These are phyloP conservation scores for Aeschynomene evenia DNA, from an alignment of 306 rosid species.

Conservation along the genomic window DNA sequence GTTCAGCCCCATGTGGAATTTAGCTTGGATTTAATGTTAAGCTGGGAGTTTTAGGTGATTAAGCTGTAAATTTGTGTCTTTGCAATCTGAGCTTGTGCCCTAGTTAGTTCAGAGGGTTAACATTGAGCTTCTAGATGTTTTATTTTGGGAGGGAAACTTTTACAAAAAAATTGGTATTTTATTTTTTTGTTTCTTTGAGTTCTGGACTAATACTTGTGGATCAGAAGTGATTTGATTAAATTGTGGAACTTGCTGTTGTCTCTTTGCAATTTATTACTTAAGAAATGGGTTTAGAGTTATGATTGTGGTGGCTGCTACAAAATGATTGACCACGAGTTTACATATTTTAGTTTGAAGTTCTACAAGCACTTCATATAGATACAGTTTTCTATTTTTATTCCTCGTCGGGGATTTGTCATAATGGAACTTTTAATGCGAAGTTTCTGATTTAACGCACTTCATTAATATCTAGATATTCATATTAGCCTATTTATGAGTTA, in stretches of 20 bases:
- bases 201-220: conserved; percentile 11
- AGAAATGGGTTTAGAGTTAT: conserved; percentile 10
- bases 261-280: conserved; percentile 17
- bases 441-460: conserved; percentile 8
- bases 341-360: conserved; percentile 21
- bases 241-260: conserved; percentile 9
- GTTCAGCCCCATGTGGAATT: conserved; percentile 18
- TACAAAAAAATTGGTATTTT: neutral
- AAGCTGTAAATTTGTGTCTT: conserved; percentile 27
- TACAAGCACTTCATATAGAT: conserved; percentile 10
- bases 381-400: neutral
- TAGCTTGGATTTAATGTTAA: conserved; percentile 33
- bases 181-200: neutral
- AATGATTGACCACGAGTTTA: conserved; percentile 14
- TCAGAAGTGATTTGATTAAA: conserved; percentile 26
- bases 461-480: neutral
- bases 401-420: conserved; percentile 4
- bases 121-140: conserved; percentile 39
- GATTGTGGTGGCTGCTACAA: neutral
- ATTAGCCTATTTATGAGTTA: neutral
- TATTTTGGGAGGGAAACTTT: conserved; percentile 25
- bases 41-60: conserved; percentile 32
- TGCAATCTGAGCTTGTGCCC: conserved; percentile 13
- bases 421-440: conserved; percentile 1
- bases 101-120: conserved; percentile 33